phyloP scores from a whole-genome alignment of 441 rosid genomes.

The Populus hybrid region DNA sequence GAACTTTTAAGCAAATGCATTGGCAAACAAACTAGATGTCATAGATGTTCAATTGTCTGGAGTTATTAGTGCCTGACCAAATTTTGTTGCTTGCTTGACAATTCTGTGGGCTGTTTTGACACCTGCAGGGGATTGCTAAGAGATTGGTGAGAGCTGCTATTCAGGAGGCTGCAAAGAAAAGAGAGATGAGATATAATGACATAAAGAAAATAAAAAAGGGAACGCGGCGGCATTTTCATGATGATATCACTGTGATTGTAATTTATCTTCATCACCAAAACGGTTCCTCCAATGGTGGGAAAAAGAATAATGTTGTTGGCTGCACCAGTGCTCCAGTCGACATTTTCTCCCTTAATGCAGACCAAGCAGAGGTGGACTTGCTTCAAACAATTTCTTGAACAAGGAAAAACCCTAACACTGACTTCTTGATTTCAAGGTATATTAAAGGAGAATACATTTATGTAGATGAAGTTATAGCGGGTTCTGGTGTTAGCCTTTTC shows the following conservation, averaged over 20 bases:
- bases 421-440: not conserved
- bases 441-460: not conserved
- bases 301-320: slow-evolving; percentile 26
- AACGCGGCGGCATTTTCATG: slow-evolving; percentile 74
- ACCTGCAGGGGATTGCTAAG: slow-evolving; percentile 71
- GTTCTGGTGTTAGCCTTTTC: slow-evolving; percentile 14
- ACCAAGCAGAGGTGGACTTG: slow-evolving; percentile 39
- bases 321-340: slow-evolving; percentile 61
- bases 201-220: slow-evolving; percentile 62
- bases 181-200: slow-evolving; percentile 70
- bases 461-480: slow-evolving; percentile 8
- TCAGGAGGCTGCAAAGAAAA: slow-evolving; percentile 69
- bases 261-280: slow-evolving; percentile 63
- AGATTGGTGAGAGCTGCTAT: slow-evolving; percentile 77
- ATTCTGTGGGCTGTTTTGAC: not conserved
- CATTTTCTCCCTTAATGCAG: slow-evolving; percentile 53
- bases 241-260: slow-evolving; percentile 75
- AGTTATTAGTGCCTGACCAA: not conserved
- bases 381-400: slow-evolving; percentile 21
- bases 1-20: not conserved
- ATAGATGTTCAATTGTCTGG: not conserved
- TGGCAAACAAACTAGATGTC: not conserved
- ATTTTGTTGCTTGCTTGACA: not conserved
- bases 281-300: slow-evolving; percentile 20
- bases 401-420: not conserved